Conservation (phyloP, 2,329 filamentous ascomycete genomes). For the Apiospora kogelbergensis region DNA sequence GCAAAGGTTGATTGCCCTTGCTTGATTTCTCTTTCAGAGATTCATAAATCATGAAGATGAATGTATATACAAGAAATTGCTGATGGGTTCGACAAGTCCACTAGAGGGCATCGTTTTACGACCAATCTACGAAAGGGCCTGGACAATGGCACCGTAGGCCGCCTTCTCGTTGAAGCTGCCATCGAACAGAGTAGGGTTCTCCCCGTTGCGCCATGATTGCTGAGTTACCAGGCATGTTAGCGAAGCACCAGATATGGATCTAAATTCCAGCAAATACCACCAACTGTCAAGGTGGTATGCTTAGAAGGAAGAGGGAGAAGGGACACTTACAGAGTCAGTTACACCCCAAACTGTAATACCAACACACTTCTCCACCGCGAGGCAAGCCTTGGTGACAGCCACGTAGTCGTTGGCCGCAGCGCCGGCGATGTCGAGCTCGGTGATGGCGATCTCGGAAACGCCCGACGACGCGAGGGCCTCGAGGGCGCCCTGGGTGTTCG, state of each 20-base stretch:
- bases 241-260: too few species aligned
- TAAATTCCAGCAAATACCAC: too few species aligned
- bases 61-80: not conserved
- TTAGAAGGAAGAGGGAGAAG: not conserved
- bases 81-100: not conserved
- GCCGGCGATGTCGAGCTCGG: constrained; percentile 63
- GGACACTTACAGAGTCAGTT: constrained; percentile 39
- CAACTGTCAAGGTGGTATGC: too few species aligned
- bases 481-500: constrained; percentile 41
- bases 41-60: too few species aligned
- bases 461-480: constrained; percentile 47
- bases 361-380: constrained; percentile 58
- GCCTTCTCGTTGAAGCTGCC: constrained; percentile 50
- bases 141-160: constrained; percentile 47
- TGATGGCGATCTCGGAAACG: constrained; percentile 53
- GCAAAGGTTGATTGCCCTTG: too few species aligned
- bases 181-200: constrained; percentile 55
- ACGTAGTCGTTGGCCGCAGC: constrained; percentile 59
- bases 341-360: constrained; percentile 66
- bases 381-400: constrained; percentile 58
- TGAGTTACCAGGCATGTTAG: constrained; percentile 15
- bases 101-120: too few species aligned
- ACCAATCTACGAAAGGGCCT: constrained; percentile 26
- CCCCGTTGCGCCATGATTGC: constrained; percentile 52
- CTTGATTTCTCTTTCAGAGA: too few species aligned